Percentiles rank a stretch among this genome's conserved stretches.
Evolutionary conservation across 371 early-diverging fungal species (phyloP).

Genomic region (Quaeritorhiza haematococci): DNA sequence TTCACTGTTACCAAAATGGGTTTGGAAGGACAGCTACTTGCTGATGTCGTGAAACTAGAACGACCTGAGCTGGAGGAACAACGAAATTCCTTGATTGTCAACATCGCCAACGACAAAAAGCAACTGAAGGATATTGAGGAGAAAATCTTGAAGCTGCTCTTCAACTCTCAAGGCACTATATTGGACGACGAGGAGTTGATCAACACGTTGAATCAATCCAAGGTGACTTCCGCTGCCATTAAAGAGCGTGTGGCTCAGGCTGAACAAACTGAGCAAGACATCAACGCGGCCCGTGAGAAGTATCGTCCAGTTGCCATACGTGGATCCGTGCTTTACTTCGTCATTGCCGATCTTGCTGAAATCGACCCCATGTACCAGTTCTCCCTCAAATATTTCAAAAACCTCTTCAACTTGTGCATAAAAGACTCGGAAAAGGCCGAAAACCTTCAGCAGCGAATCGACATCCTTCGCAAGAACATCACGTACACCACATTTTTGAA

Average conservation of each 20-base stretch:
- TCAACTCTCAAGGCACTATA: conserved; percentile 52
- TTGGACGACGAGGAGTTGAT: conserved; percentile 57
- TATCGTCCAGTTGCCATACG: conserved; percentile 53
- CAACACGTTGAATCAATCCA: conserved; percentile 51
- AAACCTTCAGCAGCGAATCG: conserved; percentile 35
- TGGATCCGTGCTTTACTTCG: conserved; percentile 54
- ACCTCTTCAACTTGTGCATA: conserved; percentile 47
- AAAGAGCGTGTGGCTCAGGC: conserved; percentile 47
- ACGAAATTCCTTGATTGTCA: conserved; percentile 47
- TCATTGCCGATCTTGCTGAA: conserved; percentile 47
- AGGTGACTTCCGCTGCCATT: conserved; percentile 54
- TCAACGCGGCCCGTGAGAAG: conserved; percentile 48
- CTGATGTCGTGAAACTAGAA: conserved; percentile 54
- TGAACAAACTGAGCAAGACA: conserved; percentile 47
- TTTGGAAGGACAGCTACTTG: conserved; percentile 50
- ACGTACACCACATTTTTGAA: conserved; percentile 44
- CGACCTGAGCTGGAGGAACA: conserved; percentile 53
- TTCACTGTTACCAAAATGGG: conserved; percentile 53
- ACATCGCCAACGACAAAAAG: conserved; percentile 48
- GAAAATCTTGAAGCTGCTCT: conserved; percentile 47
- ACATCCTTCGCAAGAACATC: conserved; percentile 38
- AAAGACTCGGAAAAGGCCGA: conserved; percentile 40
- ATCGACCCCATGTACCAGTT: conserved; percentile 58
- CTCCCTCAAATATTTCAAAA: conserved; percentile 53
- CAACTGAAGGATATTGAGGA: conserved; percentile 55